Evolutionary conservation across 192 early-diverging fungal genomes (phyloP), one percentile per base, ranked within the genome.

Genomic region (Kappamyces sp.): DNA sequence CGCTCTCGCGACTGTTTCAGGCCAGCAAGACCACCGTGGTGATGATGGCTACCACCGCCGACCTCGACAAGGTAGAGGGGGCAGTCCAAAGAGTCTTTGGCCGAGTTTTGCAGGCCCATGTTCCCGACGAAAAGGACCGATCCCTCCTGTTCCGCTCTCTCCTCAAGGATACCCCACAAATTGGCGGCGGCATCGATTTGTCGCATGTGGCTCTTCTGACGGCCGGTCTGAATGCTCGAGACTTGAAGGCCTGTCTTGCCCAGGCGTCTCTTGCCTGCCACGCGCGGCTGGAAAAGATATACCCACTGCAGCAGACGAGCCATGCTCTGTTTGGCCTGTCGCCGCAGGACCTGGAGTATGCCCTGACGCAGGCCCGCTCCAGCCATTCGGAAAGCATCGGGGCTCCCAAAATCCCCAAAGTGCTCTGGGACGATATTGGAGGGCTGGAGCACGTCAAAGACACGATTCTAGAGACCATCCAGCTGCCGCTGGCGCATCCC

Each of bases 371-470:
- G 63, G 84, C 89, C 2, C 82, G 91, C 15, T 76, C 86, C 41
- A 80, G 82, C 32, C 91, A 96, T 55, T 87, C 91, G 5, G 91
- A 96, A 47, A 87, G 84, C 4, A 89, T 98, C 49, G 95, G 95
- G 3, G 95, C 94, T 5, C 7, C 47, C 12, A 66, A 76, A 82
- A 99, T 99, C 55, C 96, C 96, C 5, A 92, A 88, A 51, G 94
- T 99, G 46, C 89, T 88, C 14, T 99, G 96, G 78, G 93, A 96
- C 52, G 96, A 99, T 66, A 89, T 99, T 32, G 96, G 96, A 47
- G 96, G 96, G 12, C 69, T 99, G 42, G 83, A 86, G 1, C 83
- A 89, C 45, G 92, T 96, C 37, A 96, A 96, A 66, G 82, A 88
- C 54, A 87, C 88, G 59, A 93, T 99, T 61, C 62, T 92, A 43